These are phyloP conservation scores for Oryza meyeriana DNA, from an alignment of 176 grass and related monocot genomes.

Conservation along the genomic window DNA sequence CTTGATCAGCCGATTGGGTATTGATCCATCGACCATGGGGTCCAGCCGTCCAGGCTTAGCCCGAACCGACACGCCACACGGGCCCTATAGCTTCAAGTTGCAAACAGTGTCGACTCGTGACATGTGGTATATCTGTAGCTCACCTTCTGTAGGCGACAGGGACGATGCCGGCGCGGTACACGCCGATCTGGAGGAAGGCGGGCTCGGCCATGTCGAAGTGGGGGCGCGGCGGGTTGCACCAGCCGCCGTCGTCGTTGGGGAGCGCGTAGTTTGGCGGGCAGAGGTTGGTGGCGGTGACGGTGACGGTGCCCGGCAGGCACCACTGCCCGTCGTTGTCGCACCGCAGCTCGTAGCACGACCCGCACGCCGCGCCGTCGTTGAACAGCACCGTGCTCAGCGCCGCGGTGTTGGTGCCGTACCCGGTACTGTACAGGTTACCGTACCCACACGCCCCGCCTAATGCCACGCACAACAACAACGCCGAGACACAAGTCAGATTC, in stretches of 20 bases:
- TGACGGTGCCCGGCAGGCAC: slow-evolving; percentile 65
- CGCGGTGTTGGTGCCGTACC: slow-evolving; percentile 77
- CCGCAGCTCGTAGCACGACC: slow-evolving; percentile 69
- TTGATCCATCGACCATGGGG: background rate
- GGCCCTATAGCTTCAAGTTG: background rate
- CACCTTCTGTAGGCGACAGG: slow-evolving; percentile 80
- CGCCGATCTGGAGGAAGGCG: slow-evolving; percentile 84
- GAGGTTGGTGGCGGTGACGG: slow-evolving; percentile 74
- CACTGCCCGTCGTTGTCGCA: slow-evolving; percentile 48
- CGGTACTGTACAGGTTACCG: slow-evolving; percentile 54
- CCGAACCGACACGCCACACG: slow-evolving; percentile 23
- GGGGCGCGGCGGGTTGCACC: slow-evolving; percentile 89
- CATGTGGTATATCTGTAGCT: background rate
- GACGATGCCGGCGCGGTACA: slow-evolving; percentile 88
- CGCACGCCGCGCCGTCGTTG: slow-evolving; percentile 70
- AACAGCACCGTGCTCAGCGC: slow-evolving; percentile 93
- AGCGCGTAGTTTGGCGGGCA: slow-evolving; percentile 79
- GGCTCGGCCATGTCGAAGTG: slow-evolving; percentile 94
- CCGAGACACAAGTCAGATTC: background rate
- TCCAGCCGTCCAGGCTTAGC: background rate
- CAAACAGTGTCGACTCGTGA: background rate
- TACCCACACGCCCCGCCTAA: slow-evolving; percentile 66
- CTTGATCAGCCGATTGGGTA: background rate
- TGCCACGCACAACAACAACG: background rate
- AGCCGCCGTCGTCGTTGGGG: slow-evolving; percentile 80